Evolutionary conservation across 2,329 filamentous ascomycete species (phyloP).

Genomic region (Ophiocordyceps unilateralis): DNA sequence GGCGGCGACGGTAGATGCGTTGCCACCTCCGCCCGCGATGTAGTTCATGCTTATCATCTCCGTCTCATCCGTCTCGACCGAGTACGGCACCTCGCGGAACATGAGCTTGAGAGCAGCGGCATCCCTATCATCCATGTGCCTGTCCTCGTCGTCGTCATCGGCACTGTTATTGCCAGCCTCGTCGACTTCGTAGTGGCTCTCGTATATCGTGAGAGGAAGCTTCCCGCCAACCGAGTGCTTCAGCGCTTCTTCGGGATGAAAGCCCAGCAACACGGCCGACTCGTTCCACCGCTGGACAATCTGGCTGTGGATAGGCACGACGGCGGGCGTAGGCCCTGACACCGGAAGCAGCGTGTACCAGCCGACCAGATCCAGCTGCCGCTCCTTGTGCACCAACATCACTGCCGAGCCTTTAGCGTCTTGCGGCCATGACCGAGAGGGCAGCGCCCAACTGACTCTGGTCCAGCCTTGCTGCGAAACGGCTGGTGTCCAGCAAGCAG

Average conservation of each 20-base stretch:
- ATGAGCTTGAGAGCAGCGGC: slow-evolving; percentile 38
- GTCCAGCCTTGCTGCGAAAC: slow-evolving; percentile 64
- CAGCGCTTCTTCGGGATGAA: slow-evolving; percentile 51
- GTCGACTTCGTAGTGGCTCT: slow-evolving; percentile 63
- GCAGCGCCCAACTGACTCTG: slow-evolving; percentile 43
- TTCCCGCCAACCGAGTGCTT: slow-evolving; percentile 51
- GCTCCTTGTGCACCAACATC: slow-evolving; percentile 73
- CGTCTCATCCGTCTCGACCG: slow-evolving; percentile 82
- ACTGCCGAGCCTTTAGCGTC: slow-evolving; percentile 31
- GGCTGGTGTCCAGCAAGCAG: slow-evolving; percentile 45
- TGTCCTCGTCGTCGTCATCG: slow-evolving; percentile 40
- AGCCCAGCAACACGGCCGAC: slow-evolving; percentile 71
- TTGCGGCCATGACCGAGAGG: not conserved
- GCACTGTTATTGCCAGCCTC: slow-evolving; percentile 21
- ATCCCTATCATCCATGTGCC: slow-evolving; percentile 53
- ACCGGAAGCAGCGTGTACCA: slow-evolving; percentile 73
- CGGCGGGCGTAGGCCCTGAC: slow-evolving; percentile 51
- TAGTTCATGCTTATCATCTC: slow-evolving; percentile 98
- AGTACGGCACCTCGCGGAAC: slow-evolving; percentile 73
- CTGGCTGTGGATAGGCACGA: slow-evolving; percentile 61
- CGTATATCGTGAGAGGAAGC: slow-evolving; percentile 80
- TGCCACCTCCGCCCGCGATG: slow-evolving; percentile 69
- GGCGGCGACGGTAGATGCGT: slow-evolving; percentile 45
- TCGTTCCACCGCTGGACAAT: slow-evolving; percentile 64
- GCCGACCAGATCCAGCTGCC: slow-evolving; percentile 71